These are phyloP conservation scores for Articulospora tetracladia DNA, from an alignment of 495 filamentous ascomycete species.

Conservation along the genomic window DNA sequence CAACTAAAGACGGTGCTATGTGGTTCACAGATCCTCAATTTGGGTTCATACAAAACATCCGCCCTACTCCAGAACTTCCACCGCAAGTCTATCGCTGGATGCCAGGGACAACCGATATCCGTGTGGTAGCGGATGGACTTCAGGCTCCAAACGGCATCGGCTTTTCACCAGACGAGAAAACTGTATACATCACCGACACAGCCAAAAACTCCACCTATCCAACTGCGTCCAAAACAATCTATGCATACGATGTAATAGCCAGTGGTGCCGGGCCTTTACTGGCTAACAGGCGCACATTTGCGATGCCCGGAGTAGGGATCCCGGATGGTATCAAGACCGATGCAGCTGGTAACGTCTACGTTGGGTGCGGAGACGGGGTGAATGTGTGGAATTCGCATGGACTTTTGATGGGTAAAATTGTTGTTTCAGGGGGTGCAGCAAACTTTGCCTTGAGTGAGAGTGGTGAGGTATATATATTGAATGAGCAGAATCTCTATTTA, in stretches of 20 bases:
- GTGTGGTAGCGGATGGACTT: constrained; percentile 50
- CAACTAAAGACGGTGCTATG: constrained; percentile 46
- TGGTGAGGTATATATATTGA: constrained; percentile 34
- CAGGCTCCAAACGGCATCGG: constrained; percentile 49
- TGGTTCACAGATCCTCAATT: constrained; percentile 62
- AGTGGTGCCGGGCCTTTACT: constrained; percentile 28
- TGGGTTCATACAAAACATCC: constrained; percentile 50
- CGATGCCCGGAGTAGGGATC: constrained; percentile 45
- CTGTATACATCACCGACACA: constrained; percentile 44
- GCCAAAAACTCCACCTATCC: neutral
- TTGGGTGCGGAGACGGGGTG: constrained; percentile 53
- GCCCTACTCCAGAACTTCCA: constrained; percentile 41
- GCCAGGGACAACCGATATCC: constrained; percentile 36
- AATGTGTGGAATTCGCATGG: constrained; percentile 54
- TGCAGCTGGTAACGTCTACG: constrained; percentile 53
- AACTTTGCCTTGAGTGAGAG: constrained; percentile 38
- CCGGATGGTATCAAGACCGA: constrained; percentile 59
- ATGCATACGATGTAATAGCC: constrained; percentile 8
- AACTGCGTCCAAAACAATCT: neutral
- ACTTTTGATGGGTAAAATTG: constrained; percentile 47
- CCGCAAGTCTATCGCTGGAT: constrained; percentile 54
- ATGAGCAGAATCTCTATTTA: constrained; percentile 35
- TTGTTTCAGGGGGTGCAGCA: constrained; percentile 18
- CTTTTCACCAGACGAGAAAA: constrained; percentile 47
- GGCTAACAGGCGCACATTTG: constrained; percentile 47